phyloP scores from a whole-genome alignment of 2,329 filamentous ascomycete species.

The Septoria petroselini region DNA sequence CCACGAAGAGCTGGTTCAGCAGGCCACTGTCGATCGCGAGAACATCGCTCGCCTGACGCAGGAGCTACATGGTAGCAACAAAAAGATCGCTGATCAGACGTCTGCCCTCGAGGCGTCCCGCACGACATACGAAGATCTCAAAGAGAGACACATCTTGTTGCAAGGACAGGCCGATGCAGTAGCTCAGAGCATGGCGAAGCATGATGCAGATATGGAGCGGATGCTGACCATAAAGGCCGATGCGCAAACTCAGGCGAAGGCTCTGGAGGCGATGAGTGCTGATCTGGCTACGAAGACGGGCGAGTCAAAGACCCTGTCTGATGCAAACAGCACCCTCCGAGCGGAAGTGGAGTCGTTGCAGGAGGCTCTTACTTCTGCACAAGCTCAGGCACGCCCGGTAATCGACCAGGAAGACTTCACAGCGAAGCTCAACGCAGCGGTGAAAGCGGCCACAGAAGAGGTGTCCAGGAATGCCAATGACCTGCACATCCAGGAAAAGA shows the following conservation, averaged over 20 bases:
- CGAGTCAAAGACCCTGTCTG: not conserved
- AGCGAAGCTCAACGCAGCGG: not conserved
- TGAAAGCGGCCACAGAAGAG: conserved; percentile 7
- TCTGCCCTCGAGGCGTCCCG: conserved; percentile 10
- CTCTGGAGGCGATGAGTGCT: not conserved
- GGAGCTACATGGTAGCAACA: conserved; percentile 17
- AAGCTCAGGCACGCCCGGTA: not conserved
- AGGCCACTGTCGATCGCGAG: conserved; percentile 22
- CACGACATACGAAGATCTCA: conserved; percentile 11
- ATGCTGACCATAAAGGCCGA: conserved; percentile 3
- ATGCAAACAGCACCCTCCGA: not conserved
- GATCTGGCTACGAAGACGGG: not conserved
- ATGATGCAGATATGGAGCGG: not conserved
- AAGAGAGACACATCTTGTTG: conserved; percentile 11
- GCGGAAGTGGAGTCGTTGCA: not conserved
- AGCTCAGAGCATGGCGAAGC: not conserved
- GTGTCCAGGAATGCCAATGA: conserved; percentile 11
- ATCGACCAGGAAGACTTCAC: not conserved
- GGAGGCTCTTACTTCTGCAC: not conserved
- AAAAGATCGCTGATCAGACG: conserved; percentile 3
- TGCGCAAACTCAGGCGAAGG: not conserved
- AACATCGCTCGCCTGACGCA: conserved; percentile 20
- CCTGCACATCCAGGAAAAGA: conserved; percentile 12
- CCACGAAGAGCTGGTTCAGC: conserved; percentile 21
- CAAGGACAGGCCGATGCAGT: conserved; percentile 1